A percentile compares a stretch with the other conserved stretches of the same genome.
phyloP scores from a whole-genome alignment of 2,329 filamentous ascomycete species.

The Fusarium sp. region DNA sequence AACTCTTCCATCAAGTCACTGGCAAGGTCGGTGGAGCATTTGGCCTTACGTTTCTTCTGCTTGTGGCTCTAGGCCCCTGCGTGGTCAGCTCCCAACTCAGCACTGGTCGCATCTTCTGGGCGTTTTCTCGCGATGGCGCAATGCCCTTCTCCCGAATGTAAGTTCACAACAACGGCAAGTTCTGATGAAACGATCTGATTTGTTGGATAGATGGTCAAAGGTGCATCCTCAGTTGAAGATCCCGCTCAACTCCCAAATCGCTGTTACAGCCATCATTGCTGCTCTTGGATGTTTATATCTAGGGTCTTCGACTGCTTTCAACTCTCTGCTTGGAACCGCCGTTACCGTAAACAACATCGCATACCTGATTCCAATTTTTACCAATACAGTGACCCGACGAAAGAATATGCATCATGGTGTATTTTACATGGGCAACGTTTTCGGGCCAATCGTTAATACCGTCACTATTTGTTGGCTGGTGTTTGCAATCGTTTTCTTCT shows the following conservation, averaged over 20 bases:
- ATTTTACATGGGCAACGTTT: conserved; percentile 11
- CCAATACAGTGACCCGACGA: neutral
- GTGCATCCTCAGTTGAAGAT: conserved; percentile 3
- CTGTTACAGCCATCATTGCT: neutral
- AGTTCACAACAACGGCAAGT: fast-evolving
- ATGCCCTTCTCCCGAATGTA: neutral
- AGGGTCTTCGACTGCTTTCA: conserved; percentile 15
- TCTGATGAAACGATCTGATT: neutral
- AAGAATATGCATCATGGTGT: conserved; percentile 20
- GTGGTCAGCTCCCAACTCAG: conserved; percentile 13
- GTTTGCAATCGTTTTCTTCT: conserved; percentile 17
- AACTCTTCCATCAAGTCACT: conserved; percentile 17
- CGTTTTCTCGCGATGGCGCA: conserved; percentile 11
- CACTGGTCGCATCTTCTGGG: conserved; percentile 20
- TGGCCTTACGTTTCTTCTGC: neutral
- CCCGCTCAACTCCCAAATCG: conserved; percentile 10
- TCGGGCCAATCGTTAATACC: neutral
- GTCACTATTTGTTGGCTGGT: conserved; percentile 10
- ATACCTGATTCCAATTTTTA: conserved; percentile 14
- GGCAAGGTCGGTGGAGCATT: neutral
- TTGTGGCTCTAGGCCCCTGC: conserved; percentile 9
- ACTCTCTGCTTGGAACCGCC: conserved; percentile 9
- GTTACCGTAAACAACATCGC: conserved; percentile 20
- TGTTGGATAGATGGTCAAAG: conserved; percentile 3
- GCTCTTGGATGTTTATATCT: conserved; percentile 13